Evolutionary conservation across 1,284 basidiomycete genomes (phyloP).

Genomic region (Psilocybe mexicana): DNA sequence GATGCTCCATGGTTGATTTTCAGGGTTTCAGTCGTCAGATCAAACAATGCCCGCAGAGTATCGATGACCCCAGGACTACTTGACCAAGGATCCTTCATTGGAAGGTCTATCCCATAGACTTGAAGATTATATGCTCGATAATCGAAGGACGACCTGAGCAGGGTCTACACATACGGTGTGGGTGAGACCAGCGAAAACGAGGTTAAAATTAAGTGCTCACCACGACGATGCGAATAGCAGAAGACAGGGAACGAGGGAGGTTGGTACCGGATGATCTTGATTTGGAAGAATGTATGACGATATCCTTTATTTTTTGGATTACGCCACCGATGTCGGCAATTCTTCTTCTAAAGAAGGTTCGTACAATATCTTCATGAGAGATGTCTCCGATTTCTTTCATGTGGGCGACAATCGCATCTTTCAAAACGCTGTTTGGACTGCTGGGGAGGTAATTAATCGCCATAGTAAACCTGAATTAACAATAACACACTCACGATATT

Average conservation of each 20-base stretch:
- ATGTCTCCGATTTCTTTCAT: constrained; percentile 59
- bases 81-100: constrained; percentile 85
- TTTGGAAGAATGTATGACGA: constrained; percentile 42
- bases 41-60: constrained; percentile 72
- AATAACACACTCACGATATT: constrained; percentile 50
- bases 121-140: constrained; percentile 72
- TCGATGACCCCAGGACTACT: constrained; percentile 70
- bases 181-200: background rate
- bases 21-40: constrained; percentile 57
- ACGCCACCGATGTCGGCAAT: constrained; percentile 62
- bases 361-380: constrained; percentile 74
- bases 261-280: constrained; percentile 41
- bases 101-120: constrained; percentile 77
- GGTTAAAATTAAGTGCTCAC: constrained; percentile 41
- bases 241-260: constrained; percentile 51
- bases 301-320: constrained; percentile 53
- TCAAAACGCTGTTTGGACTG: constrained; percentile 58
- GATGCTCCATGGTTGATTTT: constrained; percentile 37
- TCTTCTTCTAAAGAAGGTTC: constrained; percentile 82
- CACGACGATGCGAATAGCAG: constrained; percentile 74
- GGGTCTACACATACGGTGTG: constrained; percentile 46
- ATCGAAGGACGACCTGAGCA: constrained; percentile 70
- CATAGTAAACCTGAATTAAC: background rate
- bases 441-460: constrained; percentile 29
- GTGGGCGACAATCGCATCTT: constrained; percentile 64